Percentiles rank a stretch among this genome's conserved stretches.
Evolutionary conservation across 129 eudicot species (phyloP).

Genomic region (Lactuca saligna): DNA sequence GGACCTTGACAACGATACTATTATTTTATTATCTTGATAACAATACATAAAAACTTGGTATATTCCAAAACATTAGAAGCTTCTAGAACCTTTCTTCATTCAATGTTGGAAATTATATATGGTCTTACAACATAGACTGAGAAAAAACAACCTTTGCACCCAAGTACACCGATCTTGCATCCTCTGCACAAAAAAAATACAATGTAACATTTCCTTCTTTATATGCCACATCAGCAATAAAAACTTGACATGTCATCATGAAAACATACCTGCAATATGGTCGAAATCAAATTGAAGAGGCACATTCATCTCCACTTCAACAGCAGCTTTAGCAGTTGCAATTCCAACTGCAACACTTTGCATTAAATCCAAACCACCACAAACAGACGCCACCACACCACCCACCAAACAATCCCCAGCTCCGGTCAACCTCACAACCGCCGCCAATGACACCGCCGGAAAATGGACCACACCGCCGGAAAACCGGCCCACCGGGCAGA

Average conservation of each 20-base stretch:
- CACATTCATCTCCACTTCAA: constrained; percentile 75
- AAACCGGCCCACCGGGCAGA: constrained; percentile 53
- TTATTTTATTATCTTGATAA: too few species aligned
- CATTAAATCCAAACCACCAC: constrained; percentile 83
- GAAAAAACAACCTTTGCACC: constrained; percentile 54
- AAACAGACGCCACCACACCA: constrained; percentile 74
- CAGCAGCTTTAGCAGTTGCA: constrained; percentile 85
- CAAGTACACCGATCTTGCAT: constrained; percentile 65
- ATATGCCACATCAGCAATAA: too few species aligned
- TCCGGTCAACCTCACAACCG: constrained; percentile 81
- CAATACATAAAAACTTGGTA: too few species aligned
- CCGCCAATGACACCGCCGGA: constrained; percentile 73
- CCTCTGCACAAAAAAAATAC: constrained; percentile 48
- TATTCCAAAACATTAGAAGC: background rate
- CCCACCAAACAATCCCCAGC: constrained; percentile 99
- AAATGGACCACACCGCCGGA: constrained; percentile 61
- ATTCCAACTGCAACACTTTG: constrained; percentile 91
- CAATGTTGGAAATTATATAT: background rate
- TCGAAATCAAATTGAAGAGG: constrained; percentile 47
- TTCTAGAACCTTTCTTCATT: constrained; percentile 4
- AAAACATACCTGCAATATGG: constrained; percentile 62
- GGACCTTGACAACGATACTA: too few species aligned
- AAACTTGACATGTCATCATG: too few species aligned
- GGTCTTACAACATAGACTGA: constrained; percentile 53
- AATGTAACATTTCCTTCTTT: background rate